Conservation (phyloP, 2,329 filamentous ascomycete species). For the Dothideomycetes sp. region DNA sequence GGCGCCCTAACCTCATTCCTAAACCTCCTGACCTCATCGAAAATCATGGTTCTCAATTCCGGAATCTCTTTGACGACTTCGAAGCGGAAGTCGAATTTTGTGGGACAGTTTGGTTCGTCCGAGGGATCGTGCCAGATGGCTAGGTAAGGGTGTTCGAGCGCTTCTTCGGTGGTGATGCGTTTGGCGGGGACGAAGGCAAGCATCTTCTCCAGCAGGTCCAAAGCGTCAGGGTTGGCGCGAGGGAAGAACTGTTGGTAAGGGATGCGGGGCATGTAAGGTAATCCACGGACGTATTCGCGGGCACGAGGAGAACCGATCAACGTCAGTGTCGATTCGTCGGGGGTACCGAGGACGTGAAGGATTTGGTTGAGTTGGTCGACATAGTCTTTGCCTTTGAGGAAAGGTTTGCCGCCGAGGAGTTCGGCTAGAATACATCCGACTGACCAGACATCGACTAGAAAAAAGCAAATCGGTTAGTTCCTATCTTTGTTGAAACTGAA, state of each 20-base stretch:
- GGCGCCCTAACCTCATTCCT: constrained; percentile 39
- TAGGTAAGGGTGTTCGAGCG: constrained; percentile 91
- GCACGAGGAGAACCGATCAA: constrained; percentile 92
- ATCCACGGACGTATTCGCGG: constrained; percentile 83
- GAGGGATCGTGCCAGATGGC: constrained; percentile 97
- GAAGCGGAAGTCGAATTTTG: constrained; percentile 96
- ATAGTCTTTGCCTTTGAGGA: constrained; percentile 99
- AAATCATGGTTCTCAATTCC: constrained; percentile 95
- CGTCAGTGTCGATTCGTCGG: constrained; percentile 85
- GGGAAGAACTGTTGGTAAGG: constrained; percentile 83
- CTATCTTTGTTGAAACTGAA: no score
- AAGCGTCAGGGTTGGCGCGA: constrained; percentile 87
- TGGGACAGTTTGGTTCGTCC: constrained; percentile 88
- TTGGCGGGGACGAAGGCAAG: constrained; percentile 91
- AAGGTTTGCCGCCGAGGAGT: constrained; percentile 87
- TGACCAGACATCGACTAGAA: constrained; percentile 97
- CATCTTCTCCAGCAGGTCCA: constrained; percentile 94
- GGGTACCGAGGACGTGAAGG: constrained; percentile 91
- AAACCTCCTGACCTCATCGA: constrained; percentile 89
- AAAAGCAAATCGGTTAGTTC: constrained; percentile 14
- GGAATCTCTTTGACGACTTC: constrained; percentile 92
- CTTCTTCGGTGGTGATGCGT: constrained; percentile 88
- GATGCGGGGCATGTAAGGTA: constrained; percentile 90
- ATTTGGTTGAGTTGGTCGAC: constrained; percentile 99
- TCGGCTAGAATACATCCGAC: constrained; percentile 97